Evolutionary conservation across 192 early-diverging fungal genomes (phyloP).

Genomic region (Obelidium mucronatum): DNA sequence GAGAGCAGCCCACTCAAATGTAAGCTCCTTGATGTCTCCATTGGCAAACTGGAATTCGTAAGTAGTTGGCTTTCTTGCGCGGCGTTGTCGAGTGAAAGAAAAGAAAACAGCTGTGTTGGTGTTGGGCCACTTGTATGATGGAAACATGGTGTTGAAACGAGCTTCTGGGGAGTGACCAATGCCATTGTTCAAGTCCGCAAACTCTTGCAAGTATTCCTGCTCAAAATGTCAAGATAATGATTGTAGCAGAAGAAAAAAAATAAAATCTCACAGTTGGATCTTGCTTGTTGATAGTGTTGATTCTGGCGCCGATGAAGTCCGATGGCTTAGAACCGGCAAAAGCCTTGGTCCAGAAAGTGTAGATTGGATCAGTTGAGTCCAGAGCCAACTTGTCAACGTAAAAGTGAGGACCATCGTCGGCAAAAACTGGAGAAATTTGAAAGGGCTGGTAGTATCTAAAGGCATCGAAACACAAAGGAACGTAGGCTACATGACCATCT

Average conservation of each 20-base stretch:
- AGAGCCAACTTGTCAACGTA: neutral
- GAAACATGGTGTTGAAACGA: conserved; percentile 33
- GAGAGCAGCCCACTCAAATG: conserved; percentile 1
- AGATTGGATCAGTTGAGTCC: neutral
- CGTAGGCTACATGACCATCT: conserved; percentile 8
- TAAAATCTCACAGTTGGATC: too few relatives aligned
- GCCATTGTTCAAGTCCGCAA: too few relatives aligned
- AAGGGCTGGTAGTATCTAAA: conserved; percentile 13
- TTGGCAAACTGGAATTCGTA: neutral
- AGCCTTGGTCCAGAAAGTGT: neutral
- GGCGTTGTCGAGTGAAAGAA: neutral
- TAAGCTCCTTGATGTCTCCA: neutral
- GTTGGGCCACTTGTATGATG: conserved; percentile 12
- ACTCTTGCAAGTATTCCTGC: too few relatives aligned
- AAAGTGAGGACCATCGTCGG: neutral
- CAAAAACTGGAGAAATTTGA: neutral
- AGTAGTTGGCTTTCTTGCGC: neutral
- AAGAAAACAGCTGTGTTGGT: neutral
- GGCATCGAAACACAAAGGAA: conserved; percentile 2
- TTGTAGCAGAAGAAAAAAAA: too few relatives aligned
- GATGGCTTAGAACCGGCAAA: neutral
- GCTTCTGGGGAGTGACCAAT: too few relatives aligned
- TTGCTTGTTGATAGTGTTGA: conserved; percentile 2
- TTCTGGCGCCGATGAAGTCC: neutral
- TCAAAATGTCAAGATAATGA: too few relatives aligned